Evolutionary conservation across 208 protist genomes (phyloP).

Genomic region (Trypanosoma mega): DNA sequence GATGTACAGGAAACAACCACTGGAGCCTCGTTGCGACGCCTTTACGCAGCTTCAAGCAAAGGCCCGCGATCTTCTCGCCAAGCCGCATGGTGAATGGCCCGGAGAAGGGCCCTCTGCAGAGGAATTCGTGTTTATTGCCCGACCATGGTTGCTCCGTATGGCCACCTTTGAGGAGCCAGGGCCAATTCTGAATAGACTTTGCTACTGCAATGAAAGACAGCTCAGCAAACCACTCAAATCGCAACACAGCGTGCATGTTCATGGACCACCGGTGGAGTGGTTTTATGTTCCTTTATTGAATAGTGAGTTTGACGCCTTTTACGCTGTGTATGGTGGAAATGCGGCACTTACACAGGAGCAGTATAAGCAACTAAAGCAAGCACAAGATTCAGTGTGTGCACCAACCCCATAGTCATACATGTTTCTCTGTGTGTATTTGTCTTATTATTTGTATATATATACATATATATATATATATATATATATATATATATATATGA

Average conservation of each 20-base stretch:
- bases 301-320: slow-evolving; percentile 66
- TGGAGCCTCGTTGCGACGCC: slow-evolving; percentile 30
- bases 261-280: slow-evolving; percentile 67
- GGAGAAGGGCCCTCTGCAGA: too few relatives aligned
- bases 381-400: slow-evolving; percentile 22
- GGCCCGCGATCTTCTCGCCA: slow-evolving; percentile 41
- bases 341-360: slow-evolving; percentile 38
- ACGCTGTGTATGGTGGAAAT: slow-evolving; percentile 69
- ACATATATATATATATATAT: too few relatives aligned
- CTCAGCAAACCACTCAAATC: slow-evolving; percentile 29
- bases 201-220: slow-evolving; percentile 55
- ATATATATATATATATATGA: too few relatives aligned
- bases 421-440: too few relatives aligned
- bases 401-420: too few relatives aligned
- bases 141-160: slow-evolving; percentile 79
- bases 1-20: slow-evolving; percentile 79
- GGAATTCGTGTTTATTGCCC: slow-evolving; percentile 68
- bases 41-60: slow-evolving; percentile 49
- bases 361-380: slow-evolving; percentile 32
- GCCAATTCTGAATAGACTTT: slow-evolving; percentile 74
- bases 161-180: slow-evolving; percentile 80
- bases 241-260: slow-evolving; percentile 40
- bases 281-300: slow-evolving; percentile 67
- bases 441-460: too few relatives aligned
- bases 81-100: neutral